Percentiles rank a stretch among this genome's conserved stretches.
These are phyloP conservation scores for Abelmoschus esculentus DNA, from an alignment of 345 rosid species.

Conservation along the genomic window DNA sequence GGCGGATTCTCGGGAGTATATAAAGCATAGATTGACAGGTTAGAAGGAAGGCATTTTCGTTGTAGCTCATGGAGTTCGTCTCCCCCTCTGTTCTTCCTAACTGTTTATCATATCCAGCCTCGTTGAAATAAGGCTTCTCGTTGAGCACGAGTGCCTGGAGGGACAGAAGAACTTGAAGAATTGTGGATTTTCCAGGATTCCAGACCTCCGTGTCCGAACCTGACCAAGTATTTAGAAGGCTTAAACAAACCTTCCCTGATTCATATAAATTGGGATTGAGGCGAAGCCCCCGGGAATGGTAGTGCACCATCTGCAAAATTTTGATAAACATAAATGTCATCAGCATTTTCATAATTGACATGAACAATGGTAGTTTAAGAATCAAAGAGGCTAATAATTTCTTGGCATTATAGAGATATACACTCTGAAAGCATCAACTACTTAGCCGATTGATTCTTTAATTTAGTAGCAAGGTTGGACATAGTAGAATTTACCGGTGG, in stretches of 20 bases:
- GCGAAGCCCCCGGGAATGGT: conserved; percentile 86
- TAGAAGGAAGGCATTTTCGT: conserved; percentile 74
- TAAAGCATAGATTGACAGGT: conserved; percentile 87
- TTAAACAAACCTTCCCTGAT: conserved; percentile 83
- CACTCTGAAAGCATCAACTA: neutral
- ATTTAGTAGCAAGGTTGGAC: conserved; percentile 5
- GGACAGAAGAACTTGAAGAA: conserved; percentile 92
- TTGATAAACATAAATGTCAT: neutral
- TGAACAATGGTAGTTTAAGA: neutral
- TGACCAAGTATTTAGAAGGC: conserved; percentile 89
- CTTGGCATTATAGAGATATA: neutral
- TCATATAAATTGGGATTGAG: conserved; percentile 87
- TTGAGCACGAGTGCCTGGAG: conserved; percentile 95
- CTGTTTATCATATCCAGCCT: conserved; percentile 91
- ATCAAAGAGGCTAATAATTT: neutral
- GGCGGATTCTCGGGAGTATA: conserved; percentile 60
- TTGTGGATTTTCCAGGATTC: conserved; percentile 66
- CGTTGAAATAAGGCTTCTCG: conserved; percentile 92
- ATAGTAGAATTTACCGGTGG: conserved; percentile 66
- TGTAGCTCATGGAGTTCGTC: conserved; percentile 82
- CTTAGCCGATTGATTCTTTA: conserved; percentile 4
- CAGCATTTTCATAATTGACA: neutral
- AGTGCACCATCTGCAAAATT: conserved; percentile 62
- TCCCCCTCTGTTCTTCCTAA: conserved; percentile 82
- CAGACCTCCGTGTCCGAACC: conserved; percentile 89